Conservation (phyloP, 768 basidiomycete species). For the Saitozyma sp. region DNA sequence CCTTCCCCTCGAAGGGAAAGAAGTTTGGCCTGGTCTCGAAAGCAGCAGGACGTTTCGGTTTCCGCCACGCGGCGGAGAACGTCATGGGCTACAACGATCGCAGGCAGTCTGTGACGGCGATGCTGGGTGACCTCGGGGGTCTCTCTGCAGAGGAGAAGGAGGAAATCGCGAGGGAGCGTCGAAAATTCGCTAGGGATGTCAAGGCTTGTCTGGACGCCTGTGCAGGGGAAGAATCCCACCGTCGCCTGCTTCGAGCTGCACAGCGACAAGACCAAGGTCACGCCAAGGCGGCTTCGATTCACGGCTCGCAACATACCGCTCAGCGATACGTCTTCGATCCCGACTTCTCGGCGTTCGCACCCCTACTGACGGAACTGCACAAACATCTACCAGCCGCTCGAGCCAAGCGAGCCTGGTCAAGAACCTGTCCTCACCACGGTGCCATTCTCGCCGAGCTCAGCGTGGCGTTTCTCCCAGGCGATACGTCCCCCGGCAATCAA, state of each 20-base stretch:
- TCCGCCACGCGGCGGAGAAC: slow-evolving; percentile 37
- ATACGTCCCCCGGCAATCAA: slow-evolving; percentile 28
- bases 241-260: slow-evolving; percentile 18
- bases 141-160: slow-evolving; percentile 36
- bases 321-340: too few species aligned
- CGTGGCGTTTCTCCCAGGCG: slow-evolving; percentile 26
- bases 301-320: too few species aligned
- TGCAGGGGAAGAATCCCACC: slow-evolving; percentile 28
- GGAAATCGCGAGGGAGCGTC: slow-evolving; percentile 37
- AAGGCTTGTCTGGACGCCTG: slow-evolving; percentile 42
- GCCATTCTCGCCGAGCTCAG: slow-evolving; percentile 39
- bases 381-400: slow-evolving; percentile 39
- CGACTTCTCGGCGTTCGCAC: slow-evolving; percentile 41
- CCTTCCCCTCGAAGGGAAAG: slow-evolving; percentile 16
- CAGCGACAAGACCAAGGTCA: not conserved
- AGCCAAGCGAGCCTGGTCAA: slow-evolving; percentile 38
- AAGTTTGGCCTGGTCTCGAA: slow-evolving; percentile 35
- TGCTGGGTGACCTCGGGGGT: slow-evolving; percentile 18
- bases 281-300: too few species aligned
- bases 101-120: slow-evolving; percentile 7
- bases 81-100: slow-evolving; percentile 34
- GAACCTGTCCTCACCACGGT: slow-evolving; percentile 43
- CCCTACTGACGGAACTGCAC: slow-evolving; percentile 40
- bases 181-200: slow-evolving; percentile 42
- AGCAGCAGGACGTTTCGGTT: slow-evolving; percentile 41